These are phyloP conservation scores for Arthrinium puccinioides DNA, from an alignment of 2,329 filamentous ascomycete species.

Conservation along the genomic window DNA sequence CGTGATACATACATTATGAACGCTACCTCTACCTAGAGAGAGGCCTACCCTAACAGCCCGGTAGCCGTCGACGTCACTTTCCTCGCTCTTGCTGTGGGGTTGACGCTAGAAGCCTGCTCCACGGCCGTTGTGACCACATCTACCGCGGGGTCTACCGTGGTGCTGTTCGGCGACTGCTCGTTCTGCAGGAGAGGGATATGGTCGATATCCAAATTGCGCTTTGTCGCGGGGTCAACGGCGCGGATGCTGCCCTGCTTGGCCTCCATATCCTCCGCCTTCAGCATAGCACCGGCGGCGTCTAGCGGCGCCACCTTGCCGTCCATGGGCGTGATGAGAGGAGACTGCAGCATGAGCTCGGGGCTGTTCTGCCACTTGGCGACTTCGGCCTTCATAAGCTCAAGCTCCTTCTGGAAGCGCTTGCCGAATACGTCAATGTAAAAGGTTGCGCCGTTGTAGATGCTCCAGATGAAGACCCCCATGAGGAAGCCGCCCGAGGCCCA, in stretches of 20 bases:
- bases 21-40: too few relatives aligned
- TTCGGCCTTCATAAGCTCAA: slow-evolving; percentile 82
- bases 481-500: slow-evolving; percentile 75
- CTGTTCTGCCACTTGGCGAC: slow-evolving; percentile 79
- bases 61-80: slow-evolving; percentile 31
- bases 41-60: too few relatives aligned
- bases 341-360: slow-evolving; percentile 37
- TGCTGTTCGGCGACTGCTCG: slow-evolving; percentile 22
- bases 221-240: slow-evolving; percentile 19
- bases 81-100: slow-evolving; percentile 39
- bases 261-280: slow-evolving; percentile 4
- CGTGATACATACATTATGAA: too few relatives aligned
- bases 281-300: slow-evolving; percentile 10
- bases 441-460: slow-evolving; percentile 92
- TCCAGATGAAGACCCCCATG: slow-evolving; percentile 81
- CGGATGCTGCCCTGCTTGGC: slow-evolving; percentile 12
- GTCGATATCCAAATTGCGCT: slow-evolving; percentile 33
- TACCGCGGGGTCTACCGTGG: background rate
- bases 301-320: slow-evolving; percentile 9
- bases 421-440: slow-evolving; percentile 99
- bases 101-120: slow-evolving; percentile 33
- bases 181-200: slow-evolving; percentile 50
- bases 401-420: slow-evolving; percentile 90
- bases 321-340: slow-evolving; percentile 30
- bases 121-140: slow-evolving; percentile 2